Evolutionary conservation across 495 filamentous ascomycete genomes (phyloP).

Genomic region (Annulohypoxylon moriforme): DNA sequence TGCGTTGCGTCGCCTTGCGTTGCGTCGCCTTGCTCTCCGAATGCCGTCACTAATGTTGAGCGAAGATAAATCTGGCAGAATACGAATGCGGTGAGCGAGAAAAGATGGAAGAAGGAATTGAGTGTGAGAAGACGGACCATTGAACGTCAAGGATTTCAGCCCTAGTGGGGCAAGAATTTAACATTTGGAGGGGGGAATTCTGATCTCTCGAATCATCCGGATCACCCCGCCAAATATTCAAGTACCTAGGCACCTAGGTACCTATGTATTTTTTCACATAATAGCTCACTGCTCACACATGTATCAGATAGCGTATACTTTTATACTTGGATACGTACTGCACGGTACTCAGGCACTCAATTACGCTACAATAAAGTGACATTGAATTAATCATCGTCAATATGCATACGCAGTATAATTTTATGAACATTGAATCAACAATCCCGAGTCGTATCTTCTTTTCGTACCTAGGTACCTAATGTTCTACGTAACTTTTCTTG

Average conservation of each 20-base stretch:
- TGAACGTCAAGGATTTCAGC: neutral
- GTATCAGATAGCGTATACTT: no score
- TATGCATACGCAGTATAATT: no score
- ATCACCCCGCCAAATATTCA: neutral
- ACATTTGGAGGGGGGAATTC: neutral
- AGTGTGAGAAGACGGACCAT: neutral
- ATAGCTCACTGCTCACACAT: no score
- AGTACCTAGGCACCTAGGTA: neutral
- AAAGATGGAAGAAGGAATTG: slow-evolving; percentile 5
- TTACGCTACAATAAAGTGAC: no score
- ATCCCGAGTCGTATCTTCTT: no score
- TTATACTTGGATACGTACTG: no score
- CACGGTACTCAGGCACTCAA: no score
- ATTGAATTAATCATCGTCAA: no score
- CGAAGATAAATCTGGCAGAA: slow-evolving; percentile 48
- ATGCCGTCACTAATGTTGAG: slow-evolving; percentile 26
- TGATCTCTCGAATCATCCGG: neutral
- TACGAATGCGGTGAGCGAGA: slow-evolving; percentile 45
- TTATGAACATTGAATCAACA: no score
- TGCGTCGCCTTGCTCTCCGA: neutral
- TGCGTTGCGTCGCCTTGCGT: neutral
- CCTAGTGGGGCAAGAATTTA: neutral
- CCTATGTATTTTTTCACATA: no score
- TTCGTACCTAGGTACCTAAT: no score
- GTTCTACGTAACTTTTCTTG: no score